Conservation (phyloP, 805 yeast genomes). For the Lipomyces yamanashiensis region DNA sequence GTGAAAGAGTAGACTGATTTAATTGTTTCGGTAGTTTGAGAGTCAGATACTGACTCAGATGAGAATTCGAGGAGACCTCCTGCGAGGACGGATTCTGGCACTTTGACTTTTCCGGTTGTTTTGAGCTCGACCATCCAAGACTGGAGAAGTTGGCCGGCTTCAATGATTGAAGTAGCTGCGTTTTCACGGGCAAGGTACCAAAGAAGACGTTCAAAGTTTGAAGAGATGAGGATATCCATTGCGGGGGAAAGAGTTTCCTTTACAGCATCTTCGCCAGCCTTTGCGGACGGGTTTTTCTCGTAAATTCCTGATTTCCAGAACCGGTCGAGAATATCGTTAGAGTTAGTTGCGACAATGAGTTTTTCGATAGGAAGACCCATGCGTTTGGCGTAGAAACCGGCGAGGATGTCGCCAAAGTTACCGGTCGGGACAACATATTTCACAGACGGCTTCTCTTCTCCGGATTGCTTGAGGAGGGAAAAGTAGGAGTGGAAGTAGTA, state of each 20-base stretch:
- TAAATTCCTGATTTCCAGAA: constrained; percentile 86
- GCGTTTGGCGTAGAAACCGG: constrained; percentile 91
- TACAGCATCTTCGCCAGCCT: constrained; percentile 63
- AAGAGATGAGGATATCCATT: constrained; percentile 95
- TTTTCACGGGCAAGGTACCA: constrained; percentile 90
- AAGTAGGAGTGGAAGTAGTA: constrained; percentile 94
- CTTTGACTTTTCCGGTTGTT: constrained; percentile 73
- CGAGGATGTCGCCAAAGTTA: constrained; percentile 96
- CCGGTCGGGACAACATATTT: constrained; percentile 96
- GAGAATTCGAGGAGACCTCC: constrained; percentile 73
- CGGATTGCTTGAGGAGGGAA: constrained; percentile 52
- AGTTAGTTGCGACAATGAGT: constrained; percentile 92
- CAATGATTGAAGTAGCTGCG: constrained; percentile 57
- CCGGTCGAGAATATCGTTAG: constrained; percentile 92
- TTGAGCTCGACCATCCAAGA: constrained; percentile 82
- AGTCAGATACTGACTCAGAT: constrained; percentile 79
- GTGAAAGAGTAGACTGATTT: constrained; percentile 64
- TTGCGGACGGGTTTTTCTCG: constrained; percentile 59
- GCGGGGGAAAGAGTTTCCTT: constrained; percentile 95
- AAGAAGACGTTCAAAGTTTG: constrained; percentile 93
- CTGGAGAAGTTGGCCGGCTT: constrained; percentile 75
- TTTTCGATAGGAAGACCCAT: constrained; percentile 93
- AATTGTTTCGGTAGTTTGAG: constrained; percentile 76
- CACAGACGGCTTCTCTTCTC: constrained; percentile 52
- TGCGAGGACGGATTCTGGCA: constrained; percentile 63